Evolutionary conservation across 805 yeast genomes (phyloP), one percentile per base, ranked within the genome.

Genomic region (Candida gorgasii): DNA sequence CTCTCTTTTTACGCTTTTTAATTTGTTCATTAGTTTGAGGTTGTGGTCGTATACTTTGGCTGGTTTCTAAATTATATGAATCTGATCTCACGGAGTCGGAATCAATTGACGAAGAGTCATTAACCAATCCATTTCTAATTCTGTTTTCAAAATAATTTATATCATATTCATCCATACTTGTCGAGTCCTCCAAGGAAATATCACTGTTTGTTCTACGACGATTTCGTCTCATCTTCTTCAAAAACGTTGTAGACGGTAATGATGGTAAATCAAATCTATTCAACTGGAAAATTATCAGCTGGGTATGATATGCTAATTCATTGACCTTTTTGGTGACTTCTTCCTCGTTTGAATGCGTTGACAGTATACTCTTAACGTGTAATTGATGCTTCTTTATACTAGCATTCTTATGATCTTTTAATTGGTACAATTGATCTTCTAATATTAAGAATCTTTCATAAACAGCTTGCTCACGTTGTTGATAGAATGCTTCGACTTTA

Each of bases 401-500:
- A 16, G 48, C 40, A 1, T 40, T 33, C 43, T 65, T 71, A 44
- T 82, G 86, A 33, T 82, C 83, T 34, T 78, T 70, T 42, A 85
- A 57, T 51, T 82, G 83, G 43, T 73, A 74, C 33, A 89, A 57
- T 59, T 88, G 96, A 50, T 79, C 86, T 55, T 84, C 86, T 16
- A 88, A 55, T 3, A 82, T 54, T 9, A 80, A 59, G 50, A 75
- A 83, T 44, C 92, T 67, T 43, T 77, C 78, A 33, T 79, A 69
- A 1, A 78, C 79, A 17, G 78, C 84, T 20, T 70, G 67, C 52
- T 86, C 95, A 49, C 74, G 79, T 22, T 73, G 78, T 33, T 58
- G 67, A 58, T 76, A 88, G 54, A 88, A 88, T 0, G 24, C 36
- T 28, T 85, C 80, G 7, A 87, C 82, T 58, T 80, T 84, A 3